Base-by-base conservation (phyloP, 1,284 basidiomycete genomes). In the Cutaneotrichosporon sp. region DNA sequence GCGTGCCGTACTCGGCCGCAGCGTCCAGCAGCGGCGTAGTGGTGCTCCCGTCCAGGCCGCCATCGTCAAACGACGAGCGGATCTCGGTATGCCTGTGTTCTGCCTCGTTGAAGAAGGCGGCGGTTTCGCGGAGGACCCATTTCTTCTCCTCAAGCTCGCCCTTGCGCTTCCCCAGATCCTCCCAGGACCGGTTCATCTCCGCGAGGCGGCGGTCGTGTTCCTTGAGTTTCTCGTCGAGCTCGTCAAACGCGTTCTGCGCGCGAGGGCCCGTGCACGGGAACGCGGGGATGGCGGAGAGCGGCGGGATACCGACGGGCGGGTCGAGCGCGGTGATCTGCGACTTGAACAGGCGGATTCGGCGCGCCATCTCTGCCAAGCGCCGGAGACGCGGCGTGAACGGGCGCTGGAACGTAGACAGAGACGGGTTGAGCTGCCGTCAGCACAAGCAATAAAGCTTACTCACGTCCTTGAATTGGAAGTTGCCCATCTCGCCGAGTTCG, bases 401-500 rank as follows among this genome's bases (percentile, higher is more conserved):
- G 60, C 96, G 90, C 81, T 99, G 96, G 79, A 98, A 99, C 20
- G 94, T 88, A 72, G 94, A 97, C 61, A 97, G 84, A 56, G 84
- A 84, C 15, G 93, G 90, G 75, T 98, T 97, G 67, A 97, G 80
- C 91, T 96, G 70, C 21, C 1, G 49, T 56, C 12, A 50, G 55
- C 17, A 8, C 7, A 14, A n/a, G 3, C 20, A 13, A 15, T 13
- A 17, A 1, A 2, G 3, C n/a, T 13, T 2, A 77, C 85, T 63
- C 62, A 94, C 90, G 77, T 99, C 94, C 79, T 94, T 97, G 79
- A 98, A 97, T 76, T 98, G 91, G 33, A 98, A 87, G 74, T 94
- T 84, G 51, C 93, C 91, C 47, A 97, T 84, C 76, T 97, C 90
- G 61, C 90, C 94, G 17, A 99, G 84, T 73, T 96, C 91, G 58